Evolutionary conservation across 495 filamentous ascomycete genomes (phyloP).

Genomic region (Penicillium angulare): DNA sequence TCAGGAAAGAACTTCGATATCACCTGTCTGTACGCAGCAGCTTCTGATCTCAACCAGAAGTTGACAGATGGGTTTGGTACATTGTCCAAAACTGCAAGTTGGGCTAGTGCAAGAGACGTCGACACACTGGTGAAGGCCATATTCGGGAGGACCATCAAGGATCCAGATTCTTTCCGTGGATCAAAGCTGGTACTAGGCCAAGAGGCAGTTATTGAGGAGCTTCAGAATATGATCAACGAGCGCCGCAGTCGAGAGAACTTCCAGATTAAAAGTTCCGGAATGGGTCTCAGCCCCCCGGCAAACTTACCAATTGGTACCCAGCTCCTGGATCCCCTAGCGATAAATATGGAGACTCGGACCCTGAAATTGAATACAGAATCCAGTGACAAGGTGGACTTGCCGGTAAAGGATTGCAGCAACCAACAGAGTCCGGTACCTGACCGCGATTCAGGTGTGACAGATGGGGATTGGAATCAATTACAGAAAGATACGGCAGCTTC

Average conservation of each 20-base stretch:
- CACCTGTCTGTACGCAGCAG: conserved; percentile 28
- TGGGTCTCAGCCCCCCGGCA: neutral
- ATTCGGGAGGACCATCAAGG: conserved; percentile 41
- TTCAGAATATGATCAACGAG: conserved; percentile 48
- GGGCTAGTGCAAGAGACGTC: conserved; percentile 71
- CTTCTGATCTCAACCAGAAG: conserved; percentile 7
- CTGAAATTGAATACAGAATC: neutral
- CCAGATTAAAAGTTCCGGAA: neutral
- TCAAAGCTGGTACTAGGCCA: conserved; percentile 28
- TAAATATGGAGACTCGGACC: neutral
- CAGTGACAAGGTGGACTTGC: neutral
- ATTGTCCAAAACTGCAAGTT: conserved; percentile 49
- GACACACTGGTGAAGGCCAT: conserved; percentile 54
- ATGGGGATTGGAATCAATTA: conserved; percentile 61
- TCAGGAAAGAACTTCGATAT: conserved; percentile 32
- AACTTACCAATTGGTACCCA: neutral
- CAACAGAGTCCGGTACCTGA: conserved; percentile 5
- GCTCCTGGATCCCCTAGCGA: neutral
- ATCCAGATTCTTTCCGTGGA: neutral
- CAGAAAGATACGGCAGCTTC: conserved; percentile 44
- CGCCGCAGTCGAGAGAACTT: conserved; percentile 6
- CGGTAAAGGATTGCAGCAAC: neutral
- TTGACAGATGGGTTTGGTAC: conserved; percentile 38
- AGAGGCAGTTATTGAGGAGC: conserved; percentile 30
- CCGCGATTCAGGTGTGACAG: conserved; percentile 57